Percentiles rank a stretch among this genome's conserved stretches.
These are phyloP conservation scores for Talaromyces sp. DNA, from an alignment of 2,329 filamentous ascomycete species.

Conservation along the genomic window DNA sequence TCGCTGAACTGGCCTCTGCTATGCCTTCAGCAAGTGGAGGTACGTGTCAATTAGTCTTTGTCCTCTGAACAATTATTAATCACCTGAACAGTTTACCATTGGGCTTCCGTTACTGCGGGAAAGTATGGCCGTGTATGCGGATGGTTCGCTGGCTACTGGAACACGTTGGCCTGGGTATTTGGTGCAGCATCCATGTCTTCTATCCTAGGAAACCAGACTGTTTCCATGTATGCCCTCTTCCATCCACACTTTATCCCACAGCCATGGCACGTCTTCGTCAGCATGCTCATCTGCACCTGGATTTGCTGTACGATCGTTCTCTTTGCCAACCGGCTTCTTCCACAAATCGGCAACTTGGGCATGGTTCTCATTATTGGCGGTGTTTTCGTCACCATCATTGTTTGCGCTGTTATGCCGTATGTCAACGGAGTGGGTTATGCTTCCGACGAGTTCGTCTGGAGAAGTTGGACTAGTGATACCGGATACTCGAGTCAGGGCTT, in stretches of 20 bases:
- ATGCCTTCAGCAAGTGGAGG: conserved; percentile 57
- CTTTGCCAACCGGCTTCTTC: conserved; percentile 50
- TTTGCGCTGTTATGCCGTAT: conserved; percentile 51
- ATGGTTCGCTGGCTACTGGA: conserved; percentile 44
- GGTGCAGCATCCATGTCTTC: conserved; percentile 55
- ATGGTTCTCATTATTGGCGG: conserved; percentile 53
- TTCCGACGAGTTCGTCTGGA: conserved; percentile 51
- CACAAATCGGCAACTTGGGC: conserved; percentile 52
- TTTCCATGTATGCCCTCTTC: conserved; percentile 58
- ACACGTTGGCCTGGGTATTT: conserved; percentile 53
- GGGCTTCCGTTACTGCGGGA: conserved; percentile 56
- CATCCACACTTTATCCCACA: conserved; percentile 49
- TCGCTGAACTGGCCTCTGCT: conserved; percentile 57
- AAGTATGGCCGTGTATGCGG: conserved; percentile 49
- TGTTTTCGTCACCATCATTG: conserved; percentile 50
- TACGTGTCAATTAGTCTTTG: conserved; percentile 16
- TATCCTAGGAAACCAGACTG: conserved; percentile 55
- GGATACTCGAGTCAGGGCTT: conserved; percentile 49
- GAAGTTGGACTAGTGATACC: conserved; percentile 47
- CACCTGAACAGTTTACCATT: conserved; percentile 52
- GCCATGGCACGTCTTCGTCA: conserved; percentile 57
- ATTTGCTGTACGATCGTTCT: conserved; percentile 48
- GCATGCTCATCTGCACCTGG: conserved; percentile 54
- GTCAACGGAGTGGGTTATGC: conserved; percentile 40
- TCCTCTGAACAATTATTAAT: neutral